Conservation (phyloP, 768 basidiomycete species). For the Lactarius pseudohatsudake region DNA sequence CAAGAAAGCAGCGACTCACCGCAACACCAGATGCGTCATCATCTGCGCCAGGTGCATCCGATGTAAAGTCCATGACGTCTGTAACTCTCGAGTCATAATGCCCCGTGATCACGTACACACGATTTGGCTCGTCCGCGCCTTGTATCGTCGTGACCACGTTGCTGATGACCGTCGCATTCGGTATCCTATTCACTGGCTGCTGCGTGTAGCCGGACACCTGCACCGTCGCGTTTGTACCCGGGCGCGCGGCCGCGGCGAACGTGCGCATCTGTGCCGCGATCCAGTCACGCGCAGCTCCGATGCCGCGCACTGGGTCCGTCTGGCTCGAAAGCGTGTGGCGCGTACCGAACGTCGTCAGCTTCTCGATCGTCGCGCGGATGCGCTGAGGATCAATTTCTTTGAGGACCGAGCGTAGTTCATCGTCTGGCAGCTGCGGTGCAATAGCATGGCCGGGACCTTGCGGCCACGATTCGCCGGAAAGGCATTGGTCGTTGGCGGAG, state of each 20-base stretch:
- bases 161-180: constrained; percentile 47
- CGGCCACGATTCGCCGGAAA: constrained; percentile 43
- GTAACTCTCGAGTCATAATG: constrained; percentile 55
- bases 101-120: constrained; percentile 53
- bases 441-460: constrained; percentile 47
- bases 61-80: constrained; percentile 40
- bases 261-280: constrained; percentile 48
- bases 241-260: constrained; percentile 44
- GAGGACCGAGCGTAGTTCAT: constrained; percentile 48
- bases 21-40: constrained; percentile 58
- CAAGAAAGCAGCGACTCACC: constrained; percentile 15
- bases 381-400: constrained; percentile 46
- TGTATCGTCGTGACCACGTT: constrained; percentile 52
- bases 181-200: constrained; percentile 37
- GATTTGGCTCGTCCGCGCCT: constrained; percentile 49
- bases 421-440: constrained; percentile 43
- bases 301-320: constrained; percentile 51
- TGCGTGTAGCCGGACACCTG: constrained; percentile 45
- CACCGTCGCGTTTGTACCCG: constrained; percentile 37
- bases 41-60: constrained; percentile 53
- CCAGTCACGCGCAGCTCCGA: constrained; percentile 58
- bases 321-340: constrained; percentile 53
- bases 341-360: constrained; percentile 57
- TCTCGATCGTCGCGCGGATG: constrained; percentile 48
- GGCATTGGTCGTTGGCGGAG: constrained; percentile 29